phyloP scores from a whole-genome alignment of 352 stramenopile genomes.

The Phytophthora aleatoria region DNA sequence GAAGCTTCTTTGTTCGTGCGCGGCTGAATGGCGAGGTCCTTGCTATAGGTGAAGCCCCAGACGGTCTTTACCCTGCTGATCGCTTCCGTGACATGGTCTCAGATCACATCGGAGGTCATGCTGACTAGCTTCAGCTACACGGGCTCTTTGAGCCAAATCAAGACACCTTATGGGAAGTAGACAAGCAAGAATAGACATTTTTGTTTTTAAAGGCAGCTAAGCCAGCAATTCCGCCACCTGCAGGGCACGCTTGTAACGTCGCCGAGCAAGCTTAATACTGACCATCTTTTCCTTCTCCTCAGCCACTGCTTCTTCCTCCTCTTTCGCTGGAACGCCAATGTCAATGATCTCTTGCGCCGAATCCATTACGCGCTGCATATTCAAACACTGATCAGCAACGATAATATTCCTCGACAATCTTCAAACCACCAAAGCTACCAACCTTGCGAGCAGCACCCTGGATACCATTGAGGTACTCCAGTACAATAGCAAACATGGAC shows the following conservation, averaged over 20 bases:
- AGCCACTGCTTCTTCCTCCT: conserved; percentile 35
- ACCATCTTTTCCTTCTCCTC: conserved; percentile 65
- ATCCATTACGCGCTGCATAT: conserved; percentile 63
- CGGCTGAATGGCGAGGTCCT: conserved; percentile 57
- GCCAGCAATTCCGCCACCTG: conserved; percentile 76
- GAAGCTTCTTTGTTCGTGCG: conserved; percentile 62
- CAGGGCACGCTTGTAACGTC: conserved; percentile 81
- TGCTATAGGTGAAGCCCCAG: conserved; percentile 20
- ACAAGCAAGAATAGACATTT: conserved; percentile 20
- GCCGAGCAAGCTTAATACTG: conserved; percentile 56
- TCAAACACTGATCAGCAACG: not conserved
- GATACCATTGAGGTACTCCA: conserved; percentile 78
- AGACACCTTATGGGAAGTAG: conserved; percentile 1
- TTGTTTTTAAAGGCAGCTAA: conserved; percentile 34
- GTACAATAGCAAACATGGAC: conserved; percentile 74
- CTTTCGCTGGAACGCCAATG: conserved; percentile 55
- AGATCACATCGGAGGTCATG: conserved; percentile 44
- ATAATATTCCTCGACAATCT: not conserved
- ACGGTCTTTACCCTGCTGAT: conserved; percentile 38
- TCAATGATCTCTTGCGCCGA: conserved; percentile 78
- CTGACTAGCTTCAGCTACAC: conserved; percentile 10
- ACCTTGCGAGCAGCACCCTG: conserved; percentile 68
- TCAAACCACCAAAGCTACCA: conserved; percentile 8
- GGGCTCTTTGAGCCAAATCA: not conserved
- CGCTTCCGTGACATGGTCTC: conserved; percentile 50